Conservation (phyloP, 495 filamentous ascomycete genomes). For the Penicillium mononematosum region DNA sequence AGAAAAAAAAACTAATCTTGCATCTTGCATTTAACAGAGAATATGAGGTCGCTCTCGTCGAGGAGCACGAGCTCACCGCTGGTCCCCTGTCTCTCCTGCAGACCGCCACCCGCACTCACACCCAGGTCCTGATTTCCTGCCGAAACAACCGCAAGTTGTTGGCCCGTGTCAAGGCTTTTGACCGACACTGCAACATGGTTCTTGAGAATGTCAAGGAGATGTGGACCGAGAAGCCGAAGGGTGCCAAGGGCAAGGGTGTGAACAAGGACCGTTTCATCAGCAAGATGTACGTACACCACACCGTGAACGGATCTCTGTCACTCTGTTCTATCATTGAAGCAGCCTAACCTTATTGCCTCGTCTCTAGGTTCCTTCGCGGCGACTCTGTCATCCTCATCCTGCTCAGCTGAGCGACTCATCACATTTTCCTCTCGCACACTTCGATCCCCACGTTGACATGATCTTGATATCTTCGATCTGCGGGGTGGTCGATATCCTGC, state of each 20-base stretch:
- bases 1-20: slow-evolving; percentile 24
- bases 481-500: slow-evolving; percentile 16
- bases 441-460: slow-evolving; percentile 21
- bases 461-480: slow-evolving; percentile 16
- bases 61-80: slow-evolving; percentile 85
- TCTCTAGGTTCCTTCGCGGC: slow-evolving; percentile 79
- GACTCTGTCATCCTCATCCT: slow-evolving; percentile 93
- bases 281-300: slow-evolving; percentile 73
- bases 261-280: slow-evolving; percentile 99
- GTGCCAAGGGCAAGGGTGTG: slow-evolving; percentile 83
- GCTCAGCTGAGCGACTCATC: slow-evolving; percentile 61
- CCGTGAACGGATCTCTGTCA: neutral
- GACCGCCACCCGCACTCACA: slow-evolving; percentile 82
- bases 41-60: slow-evolving; percentile 83
- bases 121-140: slow-evolving; percentile 86
- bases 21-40: slow-evolving; percentile 53
- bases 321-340: slow-evolving; percentile 2
- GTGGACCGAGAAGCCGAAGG: slow-evolving; percentile 95
- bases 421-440: slow-evolving; percentile 13
- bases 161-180: slow-evolving; percentile 80
- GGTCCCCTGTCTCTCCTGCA: slow-evolving; percentile 90
- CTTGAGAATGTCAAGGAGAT: slow-evolving; percentile 98
- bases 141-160: slow-evolving; percentile 86
- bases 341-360: slow-evolving; percentile 7
- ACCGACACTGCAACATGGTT: slow-evolving; percentile 98